Percentiles rank a stretch among this genome's conserved stretches.
Evolutionary conservation across 2,329 filamentous ascomycete genomes (phyloP).

Genomic region (Penicillium sp.): DNA sequence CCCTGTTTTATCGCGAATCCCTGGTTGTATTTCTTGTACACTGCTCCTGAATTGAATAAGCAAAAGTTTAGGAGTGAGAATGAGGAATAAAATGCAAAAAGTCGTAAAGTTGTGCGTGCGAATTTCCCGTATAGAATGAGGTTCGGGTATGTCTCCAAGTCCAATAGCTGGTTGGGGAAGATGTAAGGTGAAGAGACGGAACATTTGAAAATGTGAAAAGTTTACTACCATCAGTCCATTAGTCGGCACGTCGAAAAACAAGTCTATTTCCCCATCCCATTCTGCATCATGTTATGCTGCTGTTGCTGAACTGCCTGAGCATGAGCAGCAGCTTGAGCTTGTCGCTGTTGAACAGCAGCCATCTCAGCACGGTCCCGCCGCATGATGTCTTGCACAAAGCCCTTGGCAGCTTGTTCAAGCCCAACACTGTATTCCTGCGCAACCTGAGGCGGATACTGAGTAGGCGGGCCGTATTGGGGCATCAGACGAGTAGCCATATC

Average conservation of each 20-base stretch:
- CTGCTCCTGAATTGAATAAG: conserved; percentile 22
- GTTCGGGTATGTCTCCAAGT: not conserved
- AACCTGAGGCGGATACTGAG: conserved; percentile 44
- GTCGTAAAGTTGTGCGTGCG: not conserved
- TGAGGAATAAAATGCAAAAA: not conserved
- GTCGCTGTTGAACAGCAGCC: conserved; percentile 35
- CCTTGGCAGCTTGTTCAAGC: conserved; percentile 43
- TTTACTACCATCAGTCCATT: conserved; percentile 14
- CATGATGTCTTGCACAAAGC: conserved; percentile 45
- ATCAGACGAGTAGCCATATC: conserved; percentile 45
- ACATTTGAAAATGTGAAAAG: conserved; percentile 9
- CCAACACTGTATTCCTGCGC: conserved; percentile 44
- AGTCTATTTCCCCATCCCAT: conserved; percentile 42
- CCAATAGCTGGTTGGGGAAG: conserved; percentile 19
- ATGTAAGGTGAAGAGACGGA: conserved; percentile 3
- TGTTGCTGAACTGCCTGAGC: conserved; percentile 43
- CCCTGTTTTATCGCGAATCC: conserved; percentile 20
- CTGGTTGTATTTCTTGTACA: conserved; percentile 17
- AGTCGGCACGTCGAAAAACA: conserved; percentile 15
- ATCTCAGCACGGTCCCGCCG: conserved; percentile 40
- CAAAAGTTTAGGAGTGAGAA: conserved; percentile 6
- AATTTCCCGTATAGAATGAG: not conserved
- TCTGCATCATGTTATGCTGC: conserved; percentile 50
- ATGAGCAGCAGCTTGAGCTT: conserved; percentile 38
- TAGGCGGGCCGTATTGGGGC: conserved; percentile 45